These are phyloP conservation scores for Clohesyomyces aquaticus DNA, from an alignment of 495 filamentous ascomycete genomes.

Conservation along the genomic window DNA sequence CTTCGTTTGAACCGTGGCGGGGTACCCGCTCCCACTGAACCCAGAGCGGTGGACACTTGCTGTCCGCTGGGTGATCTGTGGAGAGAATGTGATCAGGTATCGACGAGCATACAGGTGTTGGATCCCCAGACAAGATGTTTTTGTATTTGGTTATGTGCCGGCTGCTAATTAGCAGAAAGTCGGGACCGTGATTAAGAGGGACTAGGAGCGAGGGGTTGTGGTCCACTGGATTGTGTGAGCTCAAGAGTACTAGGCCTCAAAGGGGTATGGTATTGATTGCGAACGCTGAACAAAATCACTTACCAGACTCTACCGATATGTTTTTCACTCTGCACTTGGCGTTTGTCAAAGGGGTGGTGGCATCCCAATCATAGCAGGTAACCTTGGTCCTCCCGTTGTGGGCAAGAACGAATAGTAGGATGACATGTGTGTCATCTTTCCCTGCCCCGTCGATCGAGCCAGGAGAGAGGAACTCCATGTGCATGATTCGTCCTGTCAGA, in stretches of 20 bases:
- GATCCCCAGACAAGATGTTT: conserved; percentile 30
- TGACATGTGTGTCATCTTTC: conserved; percentile 62
- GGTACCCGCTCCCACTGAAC: conserved; percentile 44
- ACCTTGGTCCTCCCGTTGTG: conserved; percentile 63
- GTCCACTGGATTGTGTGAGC: conserved; percentile 19
- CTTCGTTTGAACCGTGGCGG: conserved; percentile 35
- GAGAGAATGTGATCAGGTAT: not conserved
- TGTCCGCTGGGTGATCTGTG: conserved; percentile 14
- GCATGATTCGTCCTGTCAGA: conserved; percentile 74
- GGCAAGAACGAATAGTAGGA: conserved; percentile 73
- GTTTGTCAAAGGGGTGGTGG: conserved; percentile 43
- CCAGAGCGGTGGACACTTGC: conserved; percentile 39
- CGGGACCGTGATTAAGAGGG: conserved; percentile 28
- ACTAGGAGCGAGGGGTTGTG: conserved; percentile 33
- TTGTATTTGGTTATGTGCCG: conserved; percentile 22
- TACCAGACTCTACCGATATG: conserved; percentile 18
- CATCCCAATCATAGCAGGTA: conserved; percentile 76
- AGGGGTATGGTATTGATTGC: not conserved
- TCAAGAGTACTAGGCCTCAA: not conserved
- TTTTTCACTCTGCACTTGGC: conserved; percentile 15
- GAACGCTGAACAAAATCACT: not conserved
- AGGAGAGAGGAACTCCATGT: conserved; percentile 86
- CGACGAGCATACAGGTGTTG: not conserved
- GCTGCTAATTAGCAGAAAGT: conserved; percentile 32
- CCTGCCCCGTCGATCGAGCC: conserved; percentile 49